Percentiles rank a stretch among this genome's conserved stretches.
phyloP scores from a whole-genome alignment of 768 basidiomycete species.

The Pholiota microspora region DNA sequence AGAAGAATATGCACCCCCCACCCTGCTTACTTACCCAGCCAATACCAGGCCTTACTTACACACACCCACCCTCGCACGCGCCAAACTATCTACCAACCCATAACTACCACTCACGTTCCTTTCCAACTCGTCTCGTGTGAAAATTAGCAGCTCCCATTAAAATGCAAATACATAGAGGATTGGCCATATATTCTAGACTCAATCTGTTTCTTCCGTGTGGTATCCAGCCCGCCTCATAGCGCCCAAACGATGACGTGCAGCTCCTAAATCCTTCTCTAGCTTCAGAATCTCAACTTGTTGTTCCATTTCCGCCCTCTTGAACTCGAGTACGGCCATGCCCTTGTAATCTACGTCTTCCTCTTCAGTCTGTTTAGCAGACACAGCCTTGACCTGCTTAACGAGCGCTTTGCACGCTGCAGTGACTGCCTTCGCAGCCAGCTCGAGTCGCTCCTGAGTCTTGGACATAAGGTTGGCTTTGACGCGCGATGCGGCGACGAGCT shows the following conservation, averaged over 20 bases:
- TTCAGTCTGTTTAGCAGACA: conserved; percentile 78
- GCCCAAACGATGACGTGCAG: conserved; percentile 76
- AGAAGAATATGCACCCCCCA: conserved; percentile 12
- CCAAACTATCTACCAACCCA: neutral
- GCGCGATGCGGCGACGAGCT: conserved; percentile 96
- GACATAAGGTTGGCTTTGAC: conserved; percentile 99
- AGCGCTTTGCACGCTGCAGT: conserved; percentile 97
- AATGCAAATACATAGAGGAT: conserved; percentile 17
- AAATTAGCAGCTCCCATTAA: conserved; percentile 15
- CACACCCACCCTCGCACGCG: no score
- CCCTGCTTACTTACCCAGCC: conserved; percentile 5
- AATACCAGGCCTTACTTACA: neutral
- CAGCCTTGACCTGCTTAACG: conserved; percentile 93
- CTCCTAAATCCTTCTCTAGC: conserved; percentile 92
- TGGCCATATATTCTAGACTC: conserved; percentile 13
- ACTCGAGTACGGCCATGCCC: conserved; percentile 91
- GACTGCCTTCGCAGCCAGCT: conserved; percentile 95
- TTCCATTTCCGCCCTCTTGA: conserved; percentile 98
- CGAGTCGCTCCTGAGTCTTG: conserved; percentile 95
- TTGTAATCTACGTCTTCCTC: conserved; percentile 87
- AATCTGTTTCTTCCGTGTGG: conserved; percentile 83
- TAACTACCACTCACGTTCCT: conserved; percentile 8
- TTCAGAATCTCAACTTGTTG: conserved; percentile 98
- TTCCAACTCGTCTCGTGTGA: conserved; percentile 7
- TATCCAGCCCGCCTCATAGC: conserved; percentile 89